A percentile compares a stretch with the other conserved stretches of the same genome.
These are phyloP conservation scores for Ustilago sp. DNA, from an alignment of 1,284 basidiomycete species.

Conservation along the genomic window DNA sequence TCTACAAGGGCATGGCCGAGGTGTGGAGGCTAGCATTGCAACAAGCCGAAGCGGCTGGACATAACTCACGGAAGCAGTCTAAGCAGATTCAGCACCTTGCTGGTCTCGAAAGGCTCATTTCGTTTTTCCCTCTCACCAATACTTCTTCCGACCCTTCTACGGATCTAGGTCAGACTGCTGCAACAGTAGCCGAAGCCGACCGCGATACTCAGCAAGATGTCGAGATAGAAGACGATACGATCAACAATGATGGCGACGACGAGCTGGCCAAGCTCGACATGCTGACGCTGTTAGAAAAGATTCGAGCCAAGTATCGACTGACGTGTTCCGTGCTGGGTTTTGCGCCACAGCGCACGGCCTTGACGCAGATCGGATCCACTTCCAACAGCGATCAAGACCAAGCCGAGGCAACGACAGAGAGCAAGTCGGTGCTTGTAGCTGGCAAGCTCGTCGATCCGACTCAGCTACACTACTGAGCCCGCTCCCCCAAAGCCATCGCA, in stretches of 20 bases:
- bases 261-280: slow-evolving; percentile 75
- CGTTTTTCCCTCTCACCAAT: slow-evolving; percentile 77
- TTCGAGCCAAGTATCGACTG: slow-evolving; percentile 86
- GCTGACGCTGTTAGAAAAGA: slow-evolving; percentile 80
- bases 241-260: slow-evolving; percentile 37
- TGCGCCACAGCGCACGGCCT: slow-evolving; percentile 71
- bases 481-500: neutral
- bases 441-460: slow-evolving; percentile 52
- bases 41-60: slow-evolving; percentile 32
- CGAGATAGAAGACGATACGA: slow-evolving; percentile 13
- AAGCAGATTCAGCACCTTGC: slow-evolving; percentile 76
- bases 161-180: slow-evolving; percentile 14
- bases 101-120: slow-evolving; percentile 77
- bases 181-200: slow-evolving; percentile 16
- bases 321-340: slow-evolving; percentile 86
- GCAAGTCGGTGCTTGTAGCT: slow-evolving; percentile 41
- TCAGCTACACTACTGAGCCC: slow-evolving; percentile 42
- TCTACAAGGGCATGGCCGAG: slow-evolving; percentile 84
- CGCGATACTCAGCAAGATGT: slow-evolving; percentile 66
- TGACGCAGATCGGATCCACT: slow-evolving; percentile 11
- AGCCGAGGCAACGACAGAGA: slow-evolving; percentile 9
- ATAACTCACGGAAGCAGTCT: slow-evolving; percentile 52
- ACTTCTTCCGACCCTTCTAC: slow-evolving; percentile 69
- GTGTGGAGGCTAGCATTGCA: slow-evolving; percentile 74
- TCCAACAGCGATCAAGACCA: neutral